Evolutionary conservation across 2,329 filamentous ascomycete genomes (phyloP), one percentile per base, ranked within the genome.

Genomic region (Epichloe amarillans): DNA sequence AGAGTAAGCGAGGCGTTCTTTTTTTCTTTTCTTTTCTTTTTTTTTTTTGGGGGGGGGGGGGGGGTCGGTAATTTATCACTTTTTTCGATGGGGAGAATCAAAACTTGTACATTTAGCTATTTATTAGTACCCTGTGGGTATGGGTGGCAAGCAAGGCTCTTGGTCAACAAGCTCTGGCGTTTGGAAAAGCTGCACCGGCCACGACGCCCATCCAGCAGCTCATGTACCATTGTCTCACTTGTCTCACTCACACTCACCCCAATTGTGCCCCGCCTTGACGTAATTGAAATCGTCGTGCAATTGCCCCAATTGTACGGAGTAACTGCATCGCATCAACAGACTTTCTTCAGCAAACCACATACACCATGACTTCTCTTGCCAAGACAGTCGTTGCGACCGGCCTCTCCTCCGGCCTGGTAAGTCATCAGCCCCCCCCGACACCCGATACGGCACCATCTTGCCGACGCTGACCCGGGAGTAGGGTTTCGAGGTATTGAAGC

Each of bases 401-500:
- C 26, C 66, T 66, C 45, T 71, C 72, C 8, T 76, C 73, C 3
- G 74, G 74, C 46, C 57, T 77, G 46, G 74, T 76, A 64, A 26
- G 2, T 26, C 8, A 26, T 26, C 2, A 53, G 68, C 54, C 3
- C 23, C 54, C 3, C 23, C 33, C 14, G 23, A 26, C 5, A n/a
- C 15, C n/a, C 11, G 26, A 42, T 33, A 30, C 26, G 26, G 26
- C 26, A 5, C 42, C 26, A 17, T 12, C 19, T 19, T n/a, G n/a
- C 26, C 30, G n/a, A 30, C 26, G 26, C 8, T 30, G 8, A 30
- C 26, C 26, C 26, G 8, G 26, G 26, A 30, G 26, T 4, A 77
- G 74, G 74, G 75, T 12, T 72, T 78, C 49, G 74, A 78, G 56
- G 66, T 69, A n/a, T 63, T 76, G 49, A 75, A 74, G 56, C 72